Evolutionary conservation across 306 rosid species (phyloP).

Genomic region (Malus fusca): DNA sequence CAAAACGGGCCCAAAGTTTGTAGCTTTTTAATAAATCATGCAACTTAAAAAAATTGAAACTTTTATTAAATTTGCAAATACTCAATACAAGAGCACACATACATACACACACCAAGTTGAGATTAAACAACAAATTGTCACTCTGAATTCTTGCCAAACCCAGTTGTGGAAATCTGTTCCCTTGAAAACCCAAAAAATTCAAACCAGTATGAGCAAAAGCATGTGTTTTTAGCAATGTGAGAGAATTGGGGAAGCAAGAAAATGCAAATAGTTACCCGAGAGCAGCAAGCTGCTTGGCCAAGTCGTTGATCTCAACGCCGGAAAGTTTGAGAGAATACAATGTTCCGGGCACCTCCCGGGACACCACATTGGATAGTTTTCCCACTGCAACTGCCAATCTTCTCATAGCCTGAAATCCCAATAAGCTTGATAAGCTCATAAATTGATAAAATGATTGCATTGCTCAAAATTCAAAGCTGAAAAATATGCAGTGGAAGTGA

Average conservation of each 20-base stretch:
- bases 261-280: slow-evolving; percentile 21
- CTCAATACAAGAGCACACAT: background rate
- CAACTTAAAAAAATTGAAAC: background rate
- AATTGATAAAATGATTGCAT: background rate
- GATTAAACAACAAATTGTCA: background rate
- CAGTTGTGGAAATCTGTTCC: slow-evolving; percentile 22
- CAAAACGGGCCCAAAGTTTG: background rate
- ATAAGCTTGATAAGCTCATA: background rate
- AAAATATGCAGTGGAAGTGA: background rate
- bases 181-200: slow-evolving; percentile 18
- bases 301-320: slow-evolving; percentile 39
- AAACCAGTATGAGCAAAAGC: background rate
- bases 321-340: slow-evolving; percentile 53
- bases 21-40: background rate
- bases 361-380: slow-evolving; percentile 37
- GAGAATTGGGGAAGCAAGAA: background rate
- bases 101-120: background rate
- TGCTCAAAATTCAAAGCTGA: background rate
- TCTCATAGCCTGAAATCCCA: slow-evolving; percentile 36
- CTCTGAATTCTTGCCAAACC: background rate
- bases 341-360: slow-evolving; percentile 45
- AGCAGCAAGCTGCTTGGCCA: slow-evolving; percentile 36
- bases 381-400: slow-evolving; percentile 36
- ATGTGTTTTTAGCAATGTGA: background rate
- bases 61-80: background rate